Evolutionary conservation across 768 basidiomycete species (phyloP), one percentile per base, ranked within the genome.

Genomic region (Suillus plorans): DNA sequence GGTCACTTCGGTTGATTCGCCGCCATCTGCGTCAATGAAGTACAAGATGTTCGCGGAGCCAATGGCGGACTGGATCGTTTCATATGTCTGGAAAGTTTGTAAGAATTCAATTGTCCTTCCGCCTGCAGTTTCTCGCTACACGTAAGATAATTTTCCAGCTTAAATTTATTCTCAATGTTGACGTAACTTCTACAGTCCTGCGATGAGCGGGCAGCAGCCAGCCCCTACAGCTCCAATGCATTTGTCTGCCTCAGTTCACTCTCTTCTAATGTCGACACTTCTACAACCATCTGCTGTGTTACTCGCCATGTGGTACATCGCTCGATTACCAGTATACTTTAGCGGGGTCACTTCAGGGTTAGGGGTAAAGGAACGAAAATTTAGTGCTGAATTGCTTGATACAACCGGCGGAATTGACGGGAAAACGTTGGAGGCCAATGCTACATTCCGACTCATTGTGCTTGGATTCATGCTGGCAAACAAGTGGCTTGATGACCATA

Each of bases 401-500:
- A 70, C 74, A 20, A 74, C 74, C 55, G 70, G 80, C 22, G 64
- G 75, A n/a, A 70, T 75, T 34, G 85, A 86, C 47, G 68, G 70
- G 2, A 85, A 86, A 55, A 76, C 78, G 4, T 76, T 79, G 58
- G 89, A 91, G 71, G 79, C 81, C 7, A 83, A 81, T 65, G 87
- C 86, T 1, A 86, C 89, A 13, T 93, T 92, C 75, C 86, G 89
- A 61, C 80, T 94, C 50, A 80, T 93, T 64, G 84, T 94, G 28
- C 80, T 94, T 28, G 92, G 92, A 22, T 92, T 87, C 67, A 92
- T 94, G 91, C 79, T 94, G 41, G 90, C 91, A 22, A 93, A 93
- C 75, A 94, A 94, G 77, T 93, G 92, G 92, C 72, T 94, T 68
- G 91, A 93, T 68, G 92, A 94, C 69, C 92, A 94, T 71, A 93